A percentile compares a stretch with the other conserved stretches of the same genome.
phyloP scores from a whole-genome alignment of 2,329 filamentous ascomycete species.

The Proliferodiscus dingleyae region DNA sequence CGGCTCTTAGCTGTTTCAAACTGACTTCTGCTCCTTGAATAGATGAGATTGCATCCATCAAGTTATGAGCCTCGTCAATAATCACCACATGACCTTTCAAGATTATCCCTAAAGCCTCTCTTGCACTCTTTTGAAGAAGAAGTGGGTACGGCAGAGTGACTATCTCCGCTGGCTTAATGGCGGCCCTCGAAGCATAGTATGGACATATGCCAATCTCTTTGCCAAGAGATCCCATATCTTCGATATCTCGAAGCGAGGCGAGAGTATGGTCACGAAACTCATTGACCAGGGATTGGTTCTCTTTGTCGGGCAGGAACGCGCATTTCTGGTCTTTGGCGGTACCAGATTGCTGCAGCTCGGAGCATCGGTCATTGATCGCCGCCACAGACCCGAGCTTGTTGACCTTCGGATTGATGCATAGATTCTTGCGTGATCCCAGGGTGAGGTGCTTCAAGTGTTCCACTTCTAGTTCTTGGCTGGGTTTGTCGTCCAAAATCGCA shows the following conservation, averaged over 20 bases:
- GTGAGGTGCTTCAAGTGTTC: constrained; percentile 63
- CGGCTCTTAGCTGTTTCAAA: constrained; percentile 66
- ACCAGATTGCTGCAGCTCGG: constrained; percentile 78
- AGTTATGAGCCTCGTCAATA: constrained; percentile 94
- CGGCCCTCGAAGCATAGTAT: constrained; percentile 89
- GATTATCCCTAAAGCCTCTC: constrained; percentile 82
- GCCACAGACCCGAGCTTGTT: constrained; percentile 62
- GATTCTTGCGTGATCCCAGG: constrained; percentile 64
- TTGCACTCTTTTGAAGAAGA: constrained; percentile 77
- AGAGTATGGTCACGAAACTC: constrained; percentile 82
- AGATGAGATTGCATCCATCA: constrained; percentile 88
- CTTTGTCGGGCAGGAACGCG: constrained; percentile 70
- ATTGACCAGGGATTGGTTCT: constrained; percentile 65
- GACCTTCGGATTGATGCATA: constrained; percentile 84
- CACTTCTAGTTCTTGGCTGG: constrained; percentile 28
- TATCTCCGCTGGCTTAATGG: constrained; percentile 80
- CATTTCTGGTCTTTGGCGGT: constrained; percentile 62
- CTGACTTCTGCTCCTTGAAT: constrained; percentile 79
- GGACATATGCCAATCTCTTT: constrained; percentile 79
- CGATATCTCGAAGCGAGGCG: constrained; percentile 85
- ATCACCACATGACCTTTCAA: constrained; percentile 88
- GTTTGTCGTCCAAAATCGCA: constrained; percentile 40
- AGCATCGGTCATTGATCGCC: constrained; percentile 88
- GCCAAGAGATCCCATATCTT: constrained; percentile 77
- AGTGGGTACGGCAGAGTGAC: constrained; percentile 90